Percentiles rank a stretch among this genome's conserved stretches.
These are phyloP conservation scores for Piloderma croceum DNA, from an alignment of 768 basidiomycete species.

Conservation along the genomic window DNA sequence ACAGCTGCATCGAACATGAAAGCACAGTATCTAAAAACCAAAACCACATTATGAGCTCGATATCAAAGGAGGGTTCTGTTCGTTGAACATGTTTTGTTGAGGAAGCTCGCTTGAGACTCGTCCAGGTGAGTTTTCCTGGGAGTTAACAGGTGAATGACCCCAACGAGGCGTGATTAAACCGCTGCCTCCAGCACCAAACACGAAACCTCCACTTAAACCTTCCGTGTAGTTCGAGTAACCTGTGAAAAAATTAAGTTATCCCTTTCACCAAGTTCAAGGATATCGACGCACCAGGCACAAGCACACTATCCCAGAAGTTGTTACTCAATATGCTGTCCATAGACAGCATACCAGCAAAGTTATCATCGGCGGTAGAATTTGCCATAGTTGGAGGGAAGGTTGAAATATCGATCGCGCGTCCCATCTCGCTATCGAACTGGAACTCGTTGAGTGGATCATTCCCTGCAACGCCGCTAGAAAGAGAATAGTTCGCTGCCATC, in stretches of 20 bases:
- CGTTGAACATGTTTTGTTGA: slow-evolving; percentile 10
- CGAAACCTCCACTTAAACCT: slow-evolving; percentile 79
- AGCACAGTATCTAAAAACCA: too few species aligned
- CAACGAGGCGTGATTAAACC: slow-evolving; percentile 75
- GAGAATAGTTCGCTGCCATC: too few species aligned
- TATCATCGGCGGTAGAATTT: slow-evolving; percentile 37
- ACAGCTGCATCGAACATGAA: too few species aligned
- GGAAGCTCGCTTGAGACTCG: slow-evolving; percentile 11
- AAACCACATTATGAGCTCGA: too few species aligned
- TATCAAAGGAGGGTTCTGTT: too few species aligned
- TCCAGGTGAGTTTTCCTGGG: slow-evolving; percentile 43
- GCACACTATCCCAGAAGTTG: slow-evolving; percentile 84
- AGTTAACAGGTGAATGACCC: slow-evolving; percentile 53
- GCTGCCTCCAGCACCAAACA: slow-evolving; percentile 78
- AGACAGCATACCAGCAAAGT: slow-evolving; percentile 47
- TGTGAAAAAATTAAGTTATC: slow-evolving; percentile 22
- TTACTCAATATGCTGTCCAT: slow-evolving; percentile 80
- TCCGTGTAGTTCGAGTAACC: slow-evolving; percentile 79
- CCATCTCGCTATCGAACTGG: slow-evolving; percentile 79
- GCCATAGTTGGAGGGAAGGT: slow-evolving; percentile 89
- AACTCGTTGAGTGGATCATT: slow-evolving; percentile 57
- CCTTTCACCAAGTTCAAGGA: slow-evolving; percentile 2
- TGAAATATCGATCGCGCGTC: slow-evolving; percentile 65
- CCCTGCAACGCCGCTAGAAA: too few species aligned
- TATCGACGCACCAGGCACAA: slow-evolving; percentile 67